Evolutionary conservation across 495 filamentous ascomycete genomes (phyloP).

Genomic region (Annulohypoxylon bovei): DNA sequence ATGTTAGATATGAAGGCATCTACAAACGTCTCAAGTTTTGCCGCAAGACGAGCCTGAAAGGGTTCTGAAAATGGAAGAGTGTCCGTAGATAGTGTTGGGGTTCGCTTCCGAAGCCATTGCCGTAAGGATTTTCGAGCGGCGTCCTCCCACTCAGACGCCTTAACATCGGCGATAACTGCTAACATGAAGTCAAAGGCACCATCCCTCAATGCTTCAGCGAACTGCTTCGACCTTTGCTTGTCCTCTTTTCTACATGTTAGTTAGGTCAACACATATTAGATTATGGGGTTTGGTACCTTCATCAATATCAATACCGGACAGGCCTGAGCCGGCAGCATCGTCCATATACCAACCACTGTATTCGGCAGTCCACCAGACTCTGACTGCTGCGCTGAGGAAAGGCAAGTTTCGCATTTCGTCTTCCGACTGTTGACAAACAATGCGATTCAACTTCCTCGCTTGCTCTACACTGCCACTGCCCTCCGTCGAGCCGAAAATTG

Average conservation of each 20-base stretch:
- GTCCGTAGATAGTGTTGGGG: slow-evolving; percentile 71
- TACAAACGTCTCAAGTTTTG: slow-evolving; percentile 83
- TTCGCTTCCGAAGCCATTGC: slow-evolving; percentile 79
- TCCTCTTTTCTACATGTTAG: slow-evolving; percentile 60
- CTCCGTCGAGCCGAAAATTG: slow-evolving; percentile 78
- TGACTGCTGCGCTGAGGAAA: slow-evolving; percentile 78
- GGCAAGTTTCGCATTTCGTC: slow-evolving; percentile 72
- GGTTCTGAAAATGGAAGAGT: slow-evolving; percentile 66
- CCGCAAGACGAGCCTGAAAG: slow-evolving; percentile 76
- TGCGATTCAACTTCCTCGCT: slow-evolving; percentile 73
- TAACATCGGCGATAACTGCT: slow-evolving; percentile 81
- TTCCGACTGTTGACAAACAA: slow-evolving; percentile 70
- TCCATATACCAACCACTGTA: slow-evolving; percentile 92
- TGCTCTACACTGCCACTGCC: slow-evolving; percentile 65
- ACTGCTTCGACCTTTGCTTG: slow-evolving; percentile 72
- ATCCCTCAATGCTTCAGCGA: slow-evolving; percentile 81
- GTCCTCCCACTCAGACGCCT: slow-evolving; percentile 77
- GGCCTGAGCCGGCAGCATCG: slow-evolving; percentile 61
- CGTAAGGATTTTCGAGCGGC: slow-evolving; percentile 78
- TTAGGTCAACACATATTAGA: slow-evolving; percentile 22
- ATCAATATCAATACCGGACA: slow-evolving; percentile 63
- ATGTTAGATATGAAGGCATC: slow-evolving; percentile 93
- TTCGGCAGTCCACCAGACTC: slow-evolving; percentile 86
- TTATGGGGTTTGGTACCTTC: slow-evolving; percentile 44
- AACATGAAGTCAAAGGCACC: slow-evolving; percentile 93